Evolutionary conservation across 176 grass and related monocot genomes (phyloP).

Genomic region (Aegilops tauschii): DNA sequence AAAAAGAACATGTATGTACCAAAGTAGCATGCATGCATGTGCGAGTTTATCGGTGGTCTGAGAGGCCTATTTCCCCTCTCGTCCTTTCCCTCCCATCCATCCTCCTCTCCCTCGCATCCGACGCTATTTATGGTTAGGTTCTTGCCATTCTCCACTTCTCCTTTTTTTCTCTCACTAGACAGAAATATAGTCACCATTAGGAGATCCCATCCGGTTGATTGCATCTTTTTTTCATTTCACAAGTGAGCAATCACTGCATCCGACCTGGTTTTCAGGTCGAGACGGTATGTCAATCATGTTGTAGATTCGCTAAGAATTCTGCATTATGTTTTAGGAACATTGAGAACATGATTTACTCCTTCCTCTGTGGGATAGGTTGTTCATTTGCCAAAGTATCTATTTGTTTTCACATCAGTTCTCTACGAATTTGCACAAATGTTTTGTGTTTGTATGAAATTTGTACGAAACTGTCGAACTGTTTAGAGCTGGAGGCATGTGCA

Average conservation of each 20-base stretch:
- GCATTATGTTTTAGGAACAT: background rate
- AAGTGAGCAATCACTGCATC: background rate
- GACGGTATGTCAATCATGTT: conserved; percentile 8
- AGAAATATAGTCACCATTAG: background rate
- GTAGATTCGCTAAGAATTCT: background rate
- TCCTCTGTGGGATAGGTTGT: background rate
- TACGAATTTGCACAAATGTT: background rate
- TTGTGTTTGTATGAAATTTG: background rate
- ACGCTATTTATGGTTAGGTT: conserved; percentile 17
- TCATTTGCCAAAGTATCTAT: background rate
- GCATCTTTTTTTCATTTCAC: background rate
- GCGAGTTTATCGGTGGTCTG: background rate
- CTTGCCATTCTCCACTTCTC: background rate
- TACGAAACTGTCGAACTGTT: background rate
- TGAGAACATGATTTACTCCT: background rate
- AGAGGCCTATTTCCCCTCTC: conserved; percentile 32
- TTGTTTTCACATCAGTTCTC: background rate
- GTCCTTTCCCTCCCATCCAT: conserved; percentile 25
- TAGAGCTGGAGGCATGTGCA: background rate
- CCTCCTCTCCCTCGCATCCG: background rate
- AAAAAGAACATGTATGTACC: background rate
- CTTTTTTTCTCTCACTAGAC: conserved; percentile 24
- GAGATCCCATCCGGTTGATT: background rate
- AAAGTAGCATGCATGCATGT: background rate
- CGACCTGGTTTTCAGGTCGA: background rate